A percentile compares a stretch with the other conserved stretches of the same genome.
Conservation (phyloP, 768 basidiomycete species). For the Leccinum longicurvipes region DNA sequence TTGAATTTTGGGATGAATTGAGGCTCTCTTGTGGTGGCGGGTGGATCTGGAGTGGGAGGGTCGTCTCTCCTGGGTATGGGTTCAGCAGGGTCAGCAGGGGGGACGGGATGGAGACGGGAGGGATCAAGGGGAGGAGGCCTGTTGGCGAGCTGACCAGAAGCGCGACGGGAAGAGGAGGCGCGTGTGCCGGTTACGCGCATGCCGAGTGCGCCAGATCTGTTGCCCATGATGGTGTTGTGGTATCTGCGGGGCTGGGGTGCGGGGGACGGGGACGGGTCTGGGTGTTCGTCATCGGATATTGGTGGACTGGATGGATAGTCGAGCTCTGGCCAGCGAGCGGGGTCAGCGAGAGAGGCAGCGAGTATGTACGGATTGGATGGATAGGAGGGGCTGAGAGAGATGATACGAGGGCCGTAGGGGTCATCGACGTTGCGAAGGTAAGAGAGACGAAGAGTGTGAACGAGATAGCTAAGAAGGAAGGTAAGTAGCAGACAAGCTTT, state of each 20-base stretch:
- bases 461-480: constrained; percentile 62
- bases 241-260: constrained; percentile 61
- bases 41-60: constrained; percentile 31
- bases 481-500: too few species aligned
- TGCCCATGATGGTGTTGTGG: constrained; percentile 85
- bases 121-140: background rate
- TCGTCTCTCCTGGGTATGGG: constrained; percentile 8
- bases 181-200: constrained; percentile 72
- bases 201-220: constrained; percentile 66
- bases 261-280: constrained; percentile 25
- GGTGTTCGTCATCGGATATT: constrained; percentile 66
- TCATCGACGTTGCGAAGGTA: constrained; percentile 90
- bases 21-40: constrained; percentile 48
- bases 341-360: constrained; percentile 75
- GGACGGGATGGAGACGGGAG: constrained; percentile 10
- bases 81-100: constrained; percentile 10
- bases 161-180: constrained; percentile 48
- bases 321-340: constrained; percentile 83
- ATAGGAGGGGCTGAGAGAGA: constrained; percentile 76
- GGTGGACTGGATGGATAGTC: constrained; percentile 65
- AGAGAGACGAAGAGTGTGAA: constrained; percentile 80
- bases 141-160: too few species aligned
- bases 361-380: constrained; percentile 79
- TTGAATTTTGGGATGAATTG: constrained; percentile 78
- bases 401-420: constrained; percentile 75